Evolutionary conservation across 2,329 filamentous ascomycete species (phyloP).

Genomic region (Magnaporthales sp.): DNA sequence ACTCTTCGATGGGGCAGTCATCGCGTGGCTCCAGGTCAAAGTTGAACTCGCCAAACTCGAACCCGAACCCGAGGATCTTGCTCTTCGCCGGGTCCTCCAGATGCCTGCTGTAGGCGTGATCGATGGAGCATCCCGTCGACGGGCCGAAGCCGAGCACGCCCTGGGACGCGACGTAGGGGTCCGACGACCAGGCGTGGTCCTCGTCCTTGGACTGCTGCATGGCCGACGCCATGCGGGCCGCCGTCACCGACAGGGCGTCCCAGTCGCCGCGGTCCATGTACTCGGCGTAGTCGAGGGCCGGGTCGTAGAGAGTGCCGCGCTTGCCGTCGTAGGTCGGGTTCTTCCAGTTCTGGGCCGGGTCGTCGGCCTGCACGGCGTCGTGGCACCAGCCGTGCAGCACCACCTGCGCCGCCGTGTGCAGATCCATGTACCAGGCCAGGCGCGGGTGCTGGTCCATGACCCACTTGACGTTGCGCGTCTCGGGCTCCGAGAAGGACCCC

Average conservation of each 20-base stretch:
- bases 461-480: slow-evolving; percentile 46
- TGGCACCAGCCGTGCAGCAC: slow-evolving; percentile 50
- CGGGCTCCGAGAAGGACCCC: slow-evolving; percentile 43
- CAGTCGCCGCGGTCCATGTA: slow-evolving; percentile 33
- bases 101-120: slow-evolving; percentile 36
- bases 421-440: slow-evolving; percentile 48
- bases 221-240: slow-evolving; percentile 1
- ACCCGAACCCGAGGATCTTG: slow-evolving; percentile 31
- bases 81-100: slow-evolving; percentile 25
- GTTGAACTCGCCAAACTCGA: slow-evolving; percentile 38
- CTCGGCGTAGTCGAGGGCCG: slow-evolving; percentile 28
- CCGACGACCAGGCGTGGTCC: slow-evolving; percentile 13
- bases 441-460: slow-evolving; percentile 38
- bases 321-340: slow-evolving; percentile 42
- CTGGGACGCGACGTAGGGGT: slow-evolving; percentile 12
- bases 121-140: slow-evolving; percentile 34
- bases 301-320: slow-evolving; percentile 11
- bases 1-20: slow-evolving; percentile 6
- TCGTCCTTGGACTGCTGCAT: slow-evolving; percentile 19
- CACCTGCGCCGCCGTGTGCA: slow-evolving; percentile 44
- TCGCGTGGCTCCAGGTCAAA: slow-evolving; percentile 7
- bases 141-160: slow-evolving; percentile 29
- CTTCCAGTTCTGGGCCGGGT: slow-evolving; percentile 38
- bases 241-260: slow-evolving; percentile 17
- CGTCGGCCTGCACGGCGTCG: slow-evolving; percentile 39